Percentiles rank a stretch among this genome's conserved stretches.
These are phyloP conservation scores for Thalassiosira ordinaria DNA, from an alignment of 352 stramenopile species.

Conservation along the genomic window DNA sequence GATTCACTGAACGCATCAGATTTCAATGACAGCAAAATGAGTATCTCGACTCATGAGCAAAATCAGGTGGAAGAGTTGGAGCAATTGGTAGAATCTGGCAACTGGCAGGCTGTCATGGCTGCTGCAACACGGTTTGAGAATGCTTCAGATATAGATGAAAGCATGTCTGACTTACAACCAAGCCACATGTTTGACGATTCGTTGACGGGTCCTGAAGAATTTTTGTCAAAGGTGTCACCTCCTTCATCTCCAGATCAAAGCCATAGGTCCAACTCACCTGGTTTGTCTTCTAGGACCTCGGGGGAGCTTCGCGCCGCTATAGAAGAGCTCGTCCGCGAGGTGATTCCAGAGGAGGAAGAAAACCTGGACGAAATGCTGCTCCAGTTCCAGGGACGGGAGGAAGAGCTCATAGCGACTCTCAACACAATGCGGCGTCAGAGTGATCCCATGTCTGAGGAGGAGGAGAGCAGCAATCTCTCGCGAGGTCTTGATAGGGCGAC, in stretches of 20 bases:
- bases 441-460: too few species aligned
- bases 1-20: neutral
- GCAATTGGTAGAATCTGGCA: conserved; percentile 44
- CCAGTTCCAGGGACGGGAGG: conserved; percentile 75
- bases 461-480: too few species aligned
- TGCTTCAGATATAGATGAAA: conserved; percentile 38
- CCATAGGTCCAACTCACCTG: too few species aligned
- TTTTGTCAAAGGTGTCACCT: neutral
- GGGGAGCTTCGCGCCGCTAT: too few species aligned
- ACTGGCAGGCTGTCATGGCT: conserved; percentile 55
- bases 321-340: too few species aligned
- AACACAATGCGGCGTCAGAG: conserved; percentile 81
- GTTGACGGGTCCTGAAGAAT: neutral
- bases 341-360: too few species aligned
- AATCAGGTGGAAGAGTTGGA: conserved; percentile 49
- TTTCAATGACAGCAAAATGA: conserved; percentile 14
- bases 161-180: too few species aligned
- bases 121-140: conserved; percentile 43
- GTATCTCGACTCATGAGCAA: conserved; percentile 26
- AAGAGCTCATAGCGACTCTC: conserved; percentile 76
- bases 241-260: neutral
- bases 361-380: conserved; percentile 84
- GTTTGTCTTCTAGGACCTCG: too few species aligned
- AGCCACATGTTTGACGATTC: conserved; percentile 28
- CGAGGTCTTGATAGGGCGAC: too few species aligned